These are phyloP conservation scores for Alternaria tenuissima DNA, from an alignment of 2,329 filamentous ascomycete species.

Conservation along the genomic window DNA sequence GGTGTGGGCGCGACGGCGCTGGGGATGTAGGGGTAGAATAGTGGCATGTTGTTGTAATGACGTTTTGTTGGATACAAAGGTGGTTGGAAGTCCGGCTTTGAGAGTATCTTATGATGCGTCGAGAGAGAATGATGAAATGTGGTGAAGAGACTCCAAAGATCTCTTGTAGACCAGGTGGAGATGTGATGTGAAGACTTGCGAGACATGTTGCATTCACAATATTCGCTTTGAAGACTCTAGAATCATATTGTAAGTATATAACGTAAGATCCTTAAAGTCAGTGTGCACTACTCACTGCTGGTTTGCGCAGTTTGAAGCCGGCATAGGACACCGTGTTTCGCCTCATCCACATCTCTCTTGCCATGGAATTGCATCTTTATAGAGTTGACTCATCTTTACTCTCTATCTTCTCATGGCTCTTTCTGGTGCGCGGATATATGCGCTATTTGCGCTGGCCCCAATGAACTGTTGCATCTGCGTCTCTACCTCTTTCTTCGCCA, in stretches of 20 bases:
- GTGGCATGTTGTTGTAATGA: neutral
- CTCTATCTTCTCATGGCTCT: neutral
- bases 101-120: neutral
- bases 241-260: neutral
- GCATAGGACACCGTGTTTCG: neutral
- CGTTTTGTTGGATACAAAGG: neutral
- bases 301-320: neutral
- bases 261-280: neutral
- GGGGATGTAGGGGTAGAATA: neutral
- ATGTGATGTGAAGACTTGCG: neutral
- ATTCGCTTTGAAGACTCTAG: neutral
- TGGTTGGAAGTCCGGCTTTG: neutral
- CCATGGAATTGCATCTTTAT: neutral
- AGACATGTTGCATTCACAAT: neutral
- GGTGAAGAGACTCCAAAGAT: neutral
- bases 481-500: conserved; percentile 8
- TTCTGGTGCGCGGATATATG: neutral
- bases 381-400: neutral
- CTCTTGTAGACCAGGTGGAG: neutral
- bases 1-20: neutral
- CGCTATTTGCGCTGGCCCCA: neutral
- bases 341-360: too few species aligned
- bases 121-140: neutral
- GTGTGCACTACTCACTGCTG: neutral
- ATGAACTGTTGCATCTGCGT: conserved; percentile 12